phyloP scores from a whole-genome alignment of 202 grass and related monocot genomes.

The Cymbopogon flexuosus region DNA sequence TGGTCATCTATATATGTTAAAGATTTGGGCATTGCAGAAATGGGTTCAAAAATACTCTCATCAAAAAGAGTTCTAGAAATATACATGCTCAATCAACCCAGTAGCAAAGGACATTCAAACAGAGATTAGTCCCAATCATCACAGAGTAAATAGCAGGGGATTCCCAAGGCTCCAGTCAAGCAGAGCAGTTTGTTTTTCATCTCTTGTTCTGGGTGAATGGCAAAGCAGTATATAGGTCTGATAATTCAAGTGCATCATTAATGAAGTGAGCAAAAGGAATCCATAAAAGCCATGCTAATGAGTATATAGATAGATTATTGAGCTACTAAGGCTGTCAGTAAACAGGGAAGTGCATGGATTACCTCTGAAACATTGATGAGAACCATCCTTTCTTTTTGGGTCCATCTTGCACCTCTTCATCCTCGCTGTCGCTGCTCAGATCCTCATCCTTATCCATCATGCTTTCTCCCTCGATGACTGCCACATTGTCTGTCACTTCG shows the following conservation, averaged over 20 bases:
- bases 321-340: neutral
- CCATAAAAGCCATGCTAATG: neutral
- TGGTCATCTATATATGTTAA: neutral
- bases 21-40: neutral
- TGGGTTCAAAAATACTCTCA: neutral
- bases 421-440: constrained; percentile 70
- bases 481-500: constrained; percentile 30
- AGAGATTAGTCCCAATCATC: neutral
- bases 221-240: neutral
- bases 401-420: constrained; percentile 48
- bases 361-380: constrained; percentile 88
- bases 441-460: constrained; percentile 91
- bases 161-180: neutral
- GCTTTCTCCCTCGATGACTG: constrained; percentile 52
- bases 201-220: too few relatives aligned
- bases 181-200: neutral
- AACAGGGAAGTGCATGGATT: neutral
- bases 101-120: neutral
- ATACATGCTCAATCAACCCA: neutral
- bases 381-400: constrained; percentile 89
- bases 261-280: neutral
- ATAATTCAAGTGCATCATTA: neutral
- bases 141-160: neutral
- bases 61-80: neutral
- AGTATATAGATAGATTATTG: neutral